Evolutionary conservation across 805 yeast genomes (phyloP).

Genomic region (Candida railenensis): DNA sequence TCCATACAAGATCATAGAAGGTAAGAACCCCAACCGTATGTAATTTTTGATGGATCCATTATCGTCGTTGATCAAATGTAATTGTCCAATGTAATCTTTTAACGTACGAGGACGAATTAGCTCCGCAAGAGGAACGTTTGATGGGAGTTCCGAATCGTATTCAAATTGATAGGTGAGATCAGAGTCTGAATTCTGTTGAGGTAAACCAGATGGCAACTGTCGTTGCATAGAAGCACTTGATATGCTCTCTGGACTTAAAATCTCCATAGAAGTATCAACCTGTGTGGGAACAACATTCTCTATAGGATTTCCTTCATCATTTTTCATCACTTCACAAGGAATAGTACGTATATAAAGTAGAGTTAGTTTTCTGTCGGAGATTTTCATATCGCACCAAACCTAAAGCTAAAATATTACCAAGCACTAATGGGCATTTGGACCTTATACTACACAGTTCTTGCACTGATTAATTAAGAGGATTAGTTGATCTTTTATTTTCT

Average conservation of each 20-base stretch:
- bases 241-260: too few species aligned
- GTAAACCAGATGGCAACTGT: too few species aligned
- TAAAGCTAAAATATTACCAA: too few species aligned
- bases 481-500: neutral
- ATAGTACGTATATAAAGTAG: too few species aligned
- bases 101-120: constrained; percentile 74
- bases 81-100: constrained; percentile 80
- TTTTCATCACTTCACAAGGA: too few species aligned
- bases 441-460: neutral
- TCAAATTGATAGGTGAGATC: neutral
- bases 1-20: constrained; percentile 91
- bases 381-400: neutral
- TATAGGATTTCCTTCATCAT: too few species aligned
- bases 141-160: neutral
- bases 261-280: too few species aligned
- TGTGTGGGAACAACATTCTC: too few species aligned
- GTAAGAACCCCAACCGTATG: constrained; percentile 61
- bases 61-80: constrained; percentile 61
- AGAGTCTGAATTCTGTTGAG: neutral
- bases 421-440: too few species aligned
- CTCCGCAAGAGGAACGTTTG: constrained; percentile 62
- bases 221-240: too few species aligned
- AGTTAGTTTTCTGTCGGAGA: too few species aligned
- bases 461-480: neutral
- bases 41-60: constrained; percentile 68